Evolutionary conservation across 305 asterid genomes (phyloP).

Genomic region (Ruellia speciosa): DNA sequence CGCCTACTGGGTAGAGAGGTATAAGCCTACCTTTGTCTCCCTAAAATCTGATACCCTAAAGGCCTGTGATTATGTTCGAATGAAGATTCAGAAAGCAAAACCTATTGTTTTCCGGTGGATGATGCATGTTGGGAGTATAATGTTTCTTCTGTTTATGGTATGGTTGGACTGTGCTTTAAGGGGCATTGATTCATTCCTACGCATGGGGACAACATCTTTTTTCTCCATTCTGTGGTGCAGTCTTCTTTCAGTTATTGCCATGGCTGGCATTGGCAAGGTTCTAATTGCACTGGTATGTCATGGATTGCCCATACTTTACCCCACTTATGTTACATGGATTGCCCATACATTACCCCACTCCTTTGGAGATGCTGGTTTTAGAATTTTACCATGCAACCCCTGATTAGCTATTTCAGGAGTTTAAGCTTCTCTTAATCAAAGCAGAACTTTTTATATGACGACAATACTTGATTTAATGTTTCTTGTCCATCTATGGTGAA

Average conservation of each 20-base stretch:
- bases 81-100: conserved; percentile 53
- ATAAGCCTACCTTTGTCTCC: conserved; percentile 39
- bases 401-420: conserved; percentile 4
- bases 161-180: conserved; percentile 88
- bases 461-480: conserved; percentile 5
- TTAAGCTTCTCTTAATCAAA: neutral
- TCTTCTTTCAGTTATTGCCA: conserved; percentile 58
- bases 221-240: conserved; percentile 81
- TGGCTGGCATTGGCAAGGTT: conserved; percentile 60
- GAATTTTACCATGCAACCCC: neutral
- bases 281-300: conserved; percentile 58
- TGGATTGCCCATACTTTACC: conserved; percentile 13
- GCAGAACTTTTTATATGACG: neutral
- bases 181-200: conserved; percentile 80
- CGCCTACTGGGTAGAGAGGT: conserved; percentile 60
- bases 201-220: conserved; percentile 86
- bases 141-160: conserved; percentile 67
- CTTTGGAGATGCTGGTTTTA: neutral
- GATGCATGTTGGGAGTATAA: conserved; percentile 46
- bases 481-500: conserved; percentile 18
- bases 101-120: conserved; percentile 66
- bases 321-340: conserved; percentile 10
- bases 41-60: conserved; percentile 31
- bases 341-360: conserved; percentile 8
- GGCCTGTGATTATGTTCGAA: conserved; percentile 38